A percentile compares a stretch with the other conserved stretches of the same genome.
These are phyloP conservation scores for Colletotrichum sansevieriae DNA, from an alignment of 2,329 filamentous ascomycete genomes.

Conservation along the genomic window DNA sequence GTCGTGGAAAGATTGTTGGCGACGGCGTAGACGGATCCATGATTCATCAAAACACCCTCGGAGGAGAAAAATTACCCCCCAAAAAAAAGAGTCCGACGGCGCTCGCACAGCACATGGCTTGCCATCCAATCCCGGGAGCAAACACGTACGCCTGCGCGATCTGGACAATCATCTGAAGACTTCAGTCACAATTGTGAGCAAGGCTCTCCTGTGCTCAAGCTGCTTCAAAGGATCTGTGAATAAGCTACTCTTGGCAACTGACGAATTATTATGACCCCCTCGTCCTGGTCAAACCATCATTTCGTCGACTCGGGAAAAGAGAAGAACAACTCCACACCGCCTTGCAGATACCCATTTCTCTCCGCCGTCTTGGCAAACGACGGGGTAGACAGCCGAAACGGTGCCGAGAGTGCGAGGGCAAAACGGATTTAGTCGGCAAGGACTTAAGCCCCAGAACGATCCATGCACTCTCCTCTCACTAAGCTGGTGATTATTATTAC, in stretches of 20 bases:
- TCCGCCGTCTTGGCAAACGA: slow-evolving; percentile 35
- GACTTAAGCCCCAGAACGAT: slow-evolving; percentile 34
- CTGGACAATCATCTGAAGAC: slow-evolving; percentile 11
- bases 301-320: background rate
- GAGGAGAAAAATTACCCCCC: background rate
- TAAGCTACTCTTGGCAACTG: slow-evolving; percentile 39
- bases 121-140: background rate
- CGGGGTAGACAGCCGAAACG: slow-evolving; percentile 19
- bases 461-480: slow-evolving; percentile 6
- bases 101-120: background rate
- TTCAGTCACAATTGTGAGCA: background rate
- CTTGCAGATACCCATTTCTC: slow-evolving; percentile 25
- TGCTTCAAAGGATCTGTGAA: slow-evolving; percentile 2
- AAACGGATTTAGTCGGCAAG: slow-evolving; percentile 36
- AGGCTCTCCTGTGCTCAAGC: background rate
- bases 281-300: slow-evolving; percentile 19
- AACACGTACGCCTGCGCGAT: background rate
- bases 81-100: slow-evolving; percentile 5
- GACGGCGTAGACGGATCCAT: slow-evolving; percentile 19
- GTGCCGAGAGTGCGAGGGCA: slow-evolving; percentile 15
- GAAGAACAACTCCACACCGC: slow-evolving; percentile 16
- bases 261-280: slow-evolving; percentile 5
- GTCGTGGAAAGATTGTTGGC: slow-evolving; percentile 38
- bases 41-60: slow-evolving; percentile 32
- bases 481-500: background rate